Percentiles rank a stretch among this genome's conserved stretches.
phyloP scores from a whole-genome alignment of 257 asterid species.

The Plantago elongata region DNA sequence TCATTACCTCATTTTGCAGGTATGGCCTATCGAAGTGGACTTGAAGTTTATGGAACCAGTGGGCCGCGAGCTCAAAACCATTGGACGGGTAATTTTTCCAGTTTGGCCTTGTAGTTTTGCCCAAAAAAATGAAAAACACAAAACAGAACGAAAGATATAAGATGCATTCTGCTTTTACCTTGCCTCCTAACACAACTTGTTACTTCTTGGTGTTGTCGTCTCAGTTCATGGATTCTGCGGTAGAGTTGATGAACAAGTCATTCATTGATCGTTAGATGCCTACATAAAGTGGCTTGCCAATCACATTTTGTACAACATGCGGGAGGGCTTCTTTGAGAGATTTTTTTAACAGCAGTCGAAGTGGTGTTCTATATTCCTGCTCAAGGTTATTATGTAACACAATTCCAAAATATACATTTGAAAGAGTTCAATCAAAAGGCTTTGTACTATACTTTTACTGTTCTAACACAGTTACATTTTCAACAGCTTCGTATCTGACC shows the following conservation, averaged over 20 bases:
- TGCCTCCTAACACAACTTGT: conserved; percentile 6
- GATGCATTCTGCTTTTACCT: background rate
- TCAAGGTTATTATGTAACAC: conserved; percentile 15
- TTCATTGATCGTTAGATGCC: conserved; percentile 51
- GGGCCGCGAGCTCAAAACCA: conserved; percentile 70
- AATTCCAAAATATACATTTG: conserved; percentile 18
- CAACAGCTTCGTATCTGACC: no score
- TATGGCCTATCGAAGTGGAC: conserved; percentile 92
- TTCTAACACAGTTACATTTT: background rate
- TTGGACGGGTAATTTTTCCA: conserved; percentile 51
- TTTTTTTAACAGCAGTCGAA: conserved; percentile 3
- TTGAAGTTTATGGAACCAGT: conserved; percentile 90
- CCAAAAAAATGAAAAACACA: background rate
- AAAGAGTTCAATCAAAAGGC: conserved; percentile 22
- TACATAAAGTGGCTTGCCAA: conserved; percentile 1
- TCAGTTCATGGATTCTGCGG: conserved; percentile 89
- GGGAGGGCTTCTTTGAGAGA: background rate
- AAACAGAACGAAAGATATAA: no score
- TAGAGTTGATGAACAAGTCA: conserved; percentile 69
- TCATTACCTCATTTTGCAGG: conserved; percentile 36
- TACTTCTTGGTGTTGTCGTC: conserved; percentile 14
- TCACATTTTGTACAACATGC: conserved; percentile 19
- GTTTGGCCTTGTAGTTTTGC: background rate
- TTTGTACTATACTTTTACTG: background rate
- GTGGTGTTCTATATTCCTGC: conserved; percentile 12